phyloP scores from a whole-genome alignment of 805 yeast genomes.

The Sugiyamaella americana region DNA sequence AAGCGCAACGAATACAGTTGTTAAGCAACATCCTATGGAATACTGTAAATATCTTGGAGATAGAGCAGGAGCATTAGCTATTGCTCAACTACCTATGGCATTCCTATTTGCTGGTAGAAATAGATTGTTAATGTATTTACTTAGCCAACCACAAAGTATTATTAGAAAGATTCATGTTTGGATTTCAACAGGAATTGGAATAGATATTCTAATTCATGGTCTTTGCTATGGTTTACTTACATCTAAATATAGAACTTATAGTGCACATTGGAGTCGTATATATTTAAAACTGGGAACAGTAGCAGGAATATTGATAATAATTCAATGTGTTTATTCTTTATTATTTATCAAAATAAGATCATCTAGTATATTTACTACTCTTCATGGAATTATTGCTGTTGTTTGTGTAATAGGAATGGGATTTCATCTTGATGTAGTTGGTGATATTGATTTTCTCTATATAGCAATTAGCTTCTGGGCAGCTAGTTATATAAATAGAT shows the following conservation, averaged over 20 bases:
- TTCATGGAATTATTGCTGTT: constrained; percentile 53
- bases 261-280: constrained; percentile 1
- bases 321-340: background rate
- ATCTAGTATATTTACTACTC: constrained; percentile 38
- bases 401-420: constrained; percentile 50
- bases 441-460: constrained; percentile 42
- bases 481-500: constrained; percentile 54
- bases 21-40: background rate
- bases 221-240: constrained; percentile 41
- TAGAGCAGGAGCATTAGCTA: constrained; percentile 18
- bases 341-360: background rate
- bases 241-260: background rate
- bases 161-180: constrained; percentile 60
- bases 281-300: constrained; percentile 23
- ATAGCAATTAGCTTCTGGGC: constrained; percentile 62
- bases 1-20: background rate
- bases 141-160: constrained; percentile 58
- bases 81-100: constrained; percentile 38
- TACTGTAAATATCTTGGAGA: constrained; percentile 31
- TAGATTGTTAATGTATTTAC: constrained; percentile 53
- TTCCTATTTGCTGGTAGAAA: constrained; percentile 68
- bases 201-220: constrained; percentile 52
- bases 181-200: constrained; percentile 48
- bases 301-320: background rate
- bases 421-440: constrained; percentile 45